phyloP scores from a whole-genome alignment of 2,329 filamentous ascomycete genomes.

The Nothophoma quercina region DNA sequence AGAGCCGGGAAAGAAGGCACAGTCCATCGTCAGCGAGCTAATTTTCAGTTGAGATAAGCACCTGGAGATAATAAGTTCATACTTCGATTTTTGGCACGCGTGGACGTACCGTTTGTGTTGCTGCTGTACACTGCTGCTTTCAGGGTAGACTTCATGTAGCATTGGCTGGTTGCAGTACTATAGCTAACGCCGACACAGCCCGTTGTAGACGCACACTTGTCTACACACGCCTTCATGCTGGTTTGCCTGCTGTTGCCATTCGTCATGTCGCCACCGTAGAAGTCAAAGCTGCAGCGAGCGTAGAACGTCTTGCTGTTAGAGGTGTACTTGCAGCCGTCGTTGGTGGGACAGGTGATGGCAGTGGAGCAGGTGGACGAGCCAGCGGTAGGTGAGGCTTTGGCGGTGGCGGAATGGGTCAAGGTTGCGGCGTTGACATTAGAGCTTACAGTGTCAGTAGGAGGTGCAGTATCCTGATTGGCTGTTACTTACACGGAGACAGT shows the following conservation, averaged over 20 bases:
- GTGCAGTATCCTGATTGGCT: background rate
- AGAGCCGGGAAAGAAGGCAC: no score
- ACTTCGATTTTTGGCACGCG: no score
- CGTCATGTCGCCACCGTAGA: conserved; percentile 18
- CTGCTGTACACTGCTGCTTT: background rate
- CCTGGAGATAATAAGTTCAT: no score
- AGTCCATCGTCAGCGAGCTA: no score
- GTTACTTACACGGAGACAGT: background rate
- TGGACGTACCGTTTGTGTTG: background rate
- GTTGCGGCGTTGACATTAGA: conserved; percentile 4
- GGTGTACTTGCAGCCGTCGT: conserved; percentile 16
- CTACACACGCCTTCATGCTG: conserved; percentile 3
- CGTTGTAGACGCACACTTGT: conserved; percentile 1
- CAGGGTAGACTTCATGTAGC: background rate
- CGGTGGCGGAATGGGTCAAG: background rate
- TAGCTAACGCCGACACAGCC: conserved; percentile 3
- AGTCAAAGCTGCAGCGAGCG: conserved; percentile 17
- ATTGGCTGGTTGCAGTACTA: background rate
- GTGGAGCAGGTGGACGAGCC: conserved; percentile 5
- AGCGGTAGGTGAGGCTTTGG: background rate
- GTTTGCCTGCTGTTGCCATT: background rate
- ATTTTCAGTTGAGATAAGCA: no score
- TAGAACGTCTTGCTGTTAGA: conserved; percentile 4
- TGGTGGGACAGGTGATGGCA: conserved; percentile 7
- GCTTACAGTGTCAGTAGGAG: background rate